Evolutionary conservation across 176 grass and related monocot species (phyloP).

Genomic region (Triticum aestivum): DNA sequence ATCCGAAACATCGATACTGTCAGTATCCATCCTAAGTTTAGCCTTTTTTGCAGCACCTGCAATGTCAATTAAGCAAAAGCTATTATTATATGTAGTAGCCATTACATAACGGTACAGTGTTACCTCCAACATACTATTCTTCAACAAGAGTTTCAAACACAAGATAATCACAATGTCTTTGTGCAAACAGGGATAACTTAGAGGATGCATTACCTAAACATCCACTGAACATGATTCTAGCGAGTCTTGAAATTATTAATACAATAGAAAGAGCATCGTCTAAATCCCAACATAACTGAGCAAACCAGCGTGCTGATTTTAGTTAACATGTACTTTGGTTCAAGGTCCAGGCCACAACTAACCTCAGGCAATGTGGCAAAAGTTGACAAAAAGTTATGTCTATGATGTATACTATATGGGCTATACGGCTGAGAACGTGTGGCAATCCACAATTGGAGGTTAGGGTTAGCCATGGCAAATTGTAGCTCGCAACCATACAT

Average conservation of each 20-base stretch:
- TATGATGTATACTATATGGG: not conserved
- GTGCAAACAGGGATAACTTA: not conserved
- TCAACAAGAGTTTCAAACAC: not conserved
- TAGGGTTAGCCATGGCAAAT: not conserved
- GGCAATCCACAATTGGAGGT: not conserved
- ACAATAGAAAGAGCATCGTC: conserved; percentile 1
- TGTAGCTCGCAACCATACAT: not conserved
- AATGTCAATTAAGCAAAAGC: conserved; percentile 26
- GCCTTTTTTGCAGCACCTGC: conserved; percentile 63
- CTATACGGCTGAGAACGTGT: not conserved
- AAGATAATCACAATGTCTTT: not conserved
- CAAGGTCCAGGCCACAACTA: not conserved
- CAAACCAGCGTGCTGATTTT: not conserved
- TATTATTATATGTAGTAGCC: not conserved
- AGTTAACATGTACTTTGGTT: conserved; percentile 14
- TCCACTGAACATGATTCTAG: not conserved
- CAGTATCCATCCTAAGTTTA: conserved; percentile 55
- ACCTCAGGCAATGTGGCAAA: not conserved
- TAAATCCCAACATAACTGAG: not conserved
- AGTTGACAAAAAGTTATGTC: not conserved
- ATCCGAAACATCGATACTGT: conserved; percentile 69
- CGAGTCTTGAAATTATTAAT: not conserved
- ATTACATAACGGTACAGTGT: not conserved
- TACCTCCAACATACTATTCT: not conserved
- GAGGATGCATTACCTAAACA: conserved; percentile 15